These are phyloP conservation scores for Quercus wislizeni DNA, from an alignment of 306 rosid genomes.

Conservation along the genomic window DNA sequence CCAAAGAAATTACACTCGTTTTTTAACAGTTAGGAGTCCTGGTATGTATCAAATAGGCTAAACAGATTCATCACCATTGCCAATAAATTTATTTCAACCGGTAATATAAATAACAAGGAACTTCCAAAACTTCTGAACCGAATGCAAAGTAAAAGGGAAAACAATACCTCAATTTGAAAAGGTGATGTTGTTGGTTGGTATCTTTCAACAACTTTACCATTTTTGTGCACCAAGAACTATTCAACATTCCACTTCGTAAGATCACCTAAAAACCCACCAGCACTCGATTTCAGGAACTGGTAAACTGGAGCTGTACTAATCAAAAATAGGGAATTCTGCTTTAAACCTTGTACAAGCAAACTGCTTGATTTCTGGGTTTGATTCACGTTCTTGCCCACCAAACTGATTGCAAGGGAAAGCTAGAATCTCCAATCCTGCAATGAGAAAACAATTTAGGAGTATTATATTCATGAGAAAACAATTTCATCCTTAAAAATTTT, in stretches of 20 bases:
- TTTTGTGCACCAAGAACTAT: constrained; percentile 93
- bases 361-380: constrained; percentile 85
- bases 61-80: background rate
- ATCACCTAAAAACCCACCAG: constrained; percentile 88
- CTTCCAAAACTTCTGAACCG: background rate
- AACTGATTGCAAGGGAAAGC: constrained; percentile 99
- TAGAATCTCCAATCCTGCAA: constrained; percentile 84
- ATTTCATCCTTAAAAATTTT: constrained; percentile 1
- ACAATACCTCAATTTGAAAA: constrained; percentile 86
- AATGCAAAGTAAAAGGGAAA: background rate
- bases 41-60: background rate
- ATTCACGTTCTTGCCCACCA: constrained; percentile 95
- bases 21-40: background rate
- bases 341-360: constrained; percentile 91
- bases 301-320: constrained; percentile 72
- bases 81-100: background rate
- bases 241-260: constrained; percentile 91
- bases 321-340: constrained; percentile 12
- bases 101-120: background rate
- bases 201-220: constrained; percentile 92
- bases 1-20: background rate
- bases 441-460: constrained; percentile 12
- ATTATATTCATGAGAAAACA: constrained; percentile 15
- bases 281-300: constrained; percentile 83
- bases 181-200: constrained; percentile 94